Conservation (phyloP, 1,284 basidiomycete species). For the Phenoliferia sp. region DNA sequence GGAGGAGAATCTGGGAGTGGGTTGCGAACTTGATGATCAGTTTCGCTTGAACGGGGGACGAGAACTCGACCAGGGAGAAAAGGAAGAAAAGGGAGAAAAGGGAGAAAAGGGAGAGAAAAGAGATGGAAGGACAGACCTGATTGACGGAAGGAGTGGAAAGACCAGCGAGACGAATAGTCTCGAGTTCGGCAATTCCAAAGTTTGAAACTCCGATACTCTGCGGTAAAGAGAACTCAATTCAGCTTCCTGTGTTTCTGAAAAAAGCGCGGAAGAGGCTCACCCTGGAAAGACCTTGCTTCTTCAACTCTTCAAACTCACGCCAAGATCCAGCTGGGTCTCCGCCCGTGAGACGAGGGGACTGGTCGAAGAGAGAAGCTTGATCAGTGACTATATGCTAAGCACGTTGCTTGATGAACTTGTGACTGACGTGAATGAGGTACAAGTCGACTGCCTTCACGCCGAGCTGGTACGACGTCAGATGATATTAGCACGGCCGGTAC, state of each 20-base stretch:
- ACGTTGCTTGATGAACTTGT: too few species aligned
- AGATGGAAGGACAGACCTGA: conserved; percentile 49
- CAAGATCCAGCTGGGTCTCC: conserved; percentile 56
- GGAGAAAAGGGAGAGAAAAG: not conserved
- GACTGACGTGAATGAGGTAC: conserved; percentile 51
- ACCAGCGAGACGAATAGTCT: conserved; percentile 52
- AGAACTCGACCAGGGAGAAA: not conserved
- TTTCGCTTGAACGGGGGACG: not conserved
- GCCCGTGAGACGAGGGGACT: conserved; percentile 39
- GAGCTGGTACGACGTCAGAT: conserved; percentile 46
- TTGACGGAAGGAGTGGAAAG: conserved; percentile 56
- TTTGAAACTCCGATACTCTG: conserved; percentile 43
- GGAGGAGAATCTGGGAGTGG: conserved; percentile 55
- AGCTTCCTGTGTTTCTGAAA: not conserved
- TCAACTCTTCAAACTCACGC: conserved; percentile 57
- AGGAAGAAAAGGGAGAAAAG: not conserved
- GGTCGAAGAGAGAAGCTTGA: not conserved
- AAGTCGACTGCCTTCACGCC: conserved; percentile 63
- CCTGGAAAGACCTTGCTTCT: conserved; percentile 57
- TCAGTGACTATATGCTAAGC: not conserved
- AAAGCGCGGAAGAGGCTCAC: conserved; percentile 59
- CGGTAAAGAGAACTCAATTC: not conserved
- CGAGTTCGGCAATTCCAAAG: conserved; percentile 56
- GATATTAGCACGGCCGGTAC: not conserved
- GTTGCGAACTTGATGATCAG: not conserved